Conservation (phyloP, 306 rosid species). For the Argentina anserina region DNA sequence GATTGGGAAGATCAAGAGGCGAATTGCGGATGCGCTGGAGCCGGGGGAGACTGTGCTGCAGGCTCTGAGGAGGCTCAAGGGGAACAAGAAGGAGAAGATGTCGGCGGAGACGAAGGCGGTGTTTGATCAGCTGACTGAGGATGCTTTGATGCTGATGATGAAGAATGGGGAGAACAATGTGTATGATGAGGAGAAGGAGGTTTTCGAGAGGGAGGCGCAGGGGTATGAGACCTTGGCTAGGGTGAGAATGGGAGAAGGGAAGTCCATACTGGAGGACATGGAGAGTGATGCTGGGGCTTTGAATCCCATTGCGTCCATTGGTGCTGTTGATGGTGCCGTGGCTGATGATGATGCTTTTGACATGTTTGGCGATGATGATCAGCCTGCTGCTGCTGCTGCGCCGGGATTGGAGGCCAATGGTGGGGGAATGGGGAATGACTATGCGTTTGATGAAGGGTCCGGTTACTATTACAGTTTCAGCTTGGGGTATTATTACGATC, state of each 20-base stretch:
- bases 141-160: constrained; percentile 91
- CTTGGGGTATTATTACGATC: constrained; percentile 31
- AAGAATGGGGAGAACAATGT: constrained; percentile 94
- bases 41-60: constrained; percentile 87
- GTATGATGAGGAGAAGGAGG: constrained; percentile 81
- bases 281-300: neutral
- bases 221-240: constrained; percentile 17
- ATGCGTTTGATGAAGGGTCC: constrained; percentile 26
- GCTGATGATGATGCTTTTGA: constrained; percentile 14
- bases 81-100: constrained; percentile 91
- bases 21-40: constrained; percentile 72
- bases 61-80: constrained; percentile 94
- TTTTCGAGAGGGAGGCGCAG: constrained; percentile 81
- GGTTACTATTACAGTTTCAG: constrained; percentile 34
- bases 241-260: constrained; percentile 6
- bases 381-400: neutral
- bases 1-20: constrained; percentile 72
- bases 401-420: neutral
- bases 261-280: neutral
- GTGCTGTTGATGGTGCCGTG: neutral
- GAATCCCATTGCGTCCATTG: neutral
- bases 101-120: constrained; percentile 57
- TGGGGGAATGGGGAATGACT: constrained; percentile 28
- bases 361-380: constrained; percentile 17
- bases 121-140: constrained; percentile 96